These are phyloP conservation scores for Aquilaria malaccensis DNA, from an alignment of 345 rosid genomes.

Conservation along the genomic window DNA sequence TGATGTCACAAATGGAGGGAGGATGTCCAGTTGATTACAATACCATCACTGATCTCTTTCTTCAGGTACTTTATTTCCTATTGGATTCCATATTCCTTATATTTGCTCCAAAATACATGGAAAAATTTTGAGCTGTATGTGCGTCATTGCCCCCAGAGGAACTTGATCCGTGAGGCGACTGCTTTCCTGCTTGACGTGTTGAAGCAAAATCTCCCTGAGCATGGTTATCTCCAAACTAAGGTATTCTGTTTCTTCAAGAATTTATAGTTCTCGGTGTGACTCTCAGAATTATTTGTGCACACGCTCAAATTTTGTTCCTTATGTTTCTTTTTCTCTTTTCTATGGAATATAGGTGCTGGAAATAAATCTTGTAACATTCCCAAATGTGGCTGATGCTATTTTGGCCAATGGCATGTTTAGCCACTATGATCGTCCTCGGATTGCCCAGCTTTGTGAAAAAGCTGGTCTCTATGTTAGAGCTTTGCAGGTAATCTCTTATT, in stretches of 20 bases:
- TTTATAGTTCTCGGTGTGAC: slow-evolving; percentile 3
- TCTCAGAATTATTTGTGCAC: neutral
- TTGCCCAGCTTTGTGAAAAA: slow-evolving; percentile 98
- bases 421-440: slow-evolving; percentile 95
- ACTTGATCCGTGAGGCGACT: slow-evolving; percentile 96
- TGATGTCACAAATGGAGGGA: slow-evolving; percentile 99
- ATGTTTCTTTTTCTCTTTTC: slow-evolving; percentile 7
- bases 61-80: slow-evolving; percentile 59
- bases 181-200: slow-evolving; percentile 94
- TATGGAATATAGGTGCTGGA: slow-evolving; percentile 65
- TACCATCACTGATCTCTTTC: slow-evolving; percentile 96
- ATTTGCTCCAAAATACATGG: neutral
- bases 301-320: slow-evolving; percentile 1
- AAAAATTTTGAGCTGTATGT: neutral
- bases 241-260: slow-evolving; percentile 23
- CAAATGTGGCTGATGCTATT: slow-evolving; percentile 98
- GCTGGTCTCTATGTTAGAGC: slow-evolving; percentile 94
- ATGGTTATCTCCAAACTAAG: slow-evolving; percentile 88
- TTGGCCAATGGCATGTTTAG: slow-evolving; percentile 97
- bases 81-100: neutral
- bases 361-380: slow-evolving; percentile 95
- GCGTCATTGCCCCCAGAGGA: slow-evolving; percentile 44
- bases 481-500: slow-evolving; percentile 52
- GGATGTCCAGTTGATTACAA: slow-evolving; percentile 97
- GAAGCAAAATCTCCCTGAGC: slow-evolving; percentile 94